Evolutionary conservation across 768 basidiomycete species (phyloP).

Genomic region (Mycena floridula): DNA sequence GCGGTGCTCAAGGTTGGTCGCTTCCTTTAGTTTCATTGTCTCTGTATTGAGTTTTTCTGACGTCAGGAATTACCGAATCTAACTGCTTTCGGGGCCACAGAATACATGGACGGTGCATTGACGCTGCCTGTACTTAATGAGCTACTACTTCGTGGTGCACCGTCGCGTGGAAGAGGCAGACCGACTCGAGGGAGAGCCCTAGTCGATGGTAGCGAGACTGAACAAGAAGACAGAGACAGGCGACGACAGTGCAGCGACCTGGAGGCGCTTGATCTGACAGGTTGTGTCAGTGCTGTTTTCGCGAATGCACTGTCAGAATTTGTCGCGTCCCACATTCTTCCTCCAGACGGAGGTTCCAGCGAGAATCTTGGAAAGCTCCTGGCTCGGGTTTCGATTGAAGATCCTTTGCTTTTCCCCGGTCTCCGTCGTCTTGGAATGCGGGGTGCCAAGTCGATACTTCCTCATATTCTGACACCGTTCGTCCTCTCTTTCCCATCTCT

Average conservation of each 20-base stretch:
- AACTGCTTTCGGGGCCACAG: constrained; percentile 87
- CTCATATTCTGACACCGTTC: constrained; percentile 64
- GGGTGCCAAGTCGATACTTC: constrained; percentile 72
- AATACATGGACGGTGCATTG: constrained; percentile 96
- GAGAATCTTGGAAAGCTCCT: not conserved
- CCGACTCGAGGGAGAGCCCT: constrained; percentile 58
- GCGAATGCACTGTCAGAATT: constrained; percentile 82
- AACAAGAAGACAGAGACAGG: constrained; percentile 75
- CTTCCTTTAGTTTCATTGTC: constrained; percentile 6
- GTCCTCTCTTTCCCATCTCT: constrained; percentile 79
- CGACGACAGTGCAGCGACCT: constrained; percentile 70
- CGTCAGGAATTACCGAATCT: constrained; percentile 84
- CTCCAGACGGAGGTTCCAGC: constrained; percentile 22
- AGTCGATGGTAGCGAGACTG: constrained; percentile 48
- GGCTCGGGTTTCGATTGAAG: constrained; percentile 25
- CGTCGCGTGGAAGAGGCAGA: constrained; percentile 63
- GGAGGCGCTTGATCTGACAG: constrained; percentile 89
- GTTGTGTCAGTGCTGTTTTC: constrained; percentile 90
- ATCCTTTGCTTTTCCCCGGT: constrained; percentile 58
- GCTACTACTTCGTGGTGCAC: constrained; percentile 79
- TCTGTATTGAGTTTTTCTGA: not conserved
- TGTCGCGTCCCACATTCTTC: constrained; percentile 57
- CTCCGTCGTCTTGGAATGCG: constrained; percentile 76
- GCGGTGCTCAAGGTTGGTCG: constrained; percentile 70
- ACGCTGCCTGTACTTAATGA: constrained; percentile 83